These are phyloP conservation scores for Phlebopus sp. DNA, from an alignment of 1,284 basidiomycete species.

Conservation along the genomic window DNA sequence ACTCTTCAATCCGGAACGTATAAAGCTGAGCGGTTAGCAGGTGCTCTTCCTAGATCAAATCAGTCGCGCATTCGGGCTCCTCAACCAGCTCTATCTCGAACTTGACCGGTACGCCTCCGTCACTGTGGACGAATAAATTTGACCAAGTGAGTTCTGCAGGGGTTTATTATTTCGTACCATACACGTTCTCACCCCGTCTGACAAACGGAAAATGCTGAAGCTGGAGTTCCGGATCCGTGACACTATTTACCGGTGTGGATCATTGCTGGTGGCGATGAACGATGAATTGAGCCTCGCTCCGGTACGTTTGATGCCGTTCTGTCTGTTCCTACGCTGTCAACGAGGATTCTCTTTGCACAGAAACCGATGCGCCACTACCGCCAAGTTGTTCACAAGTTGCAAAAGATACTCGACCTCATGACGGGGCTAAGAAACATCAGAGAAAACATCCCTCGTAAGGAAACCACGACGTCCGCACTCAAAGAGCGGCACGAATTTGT, in stretches of 20 bases:
- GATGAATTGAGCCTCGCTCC: slow-evolving; percentile 50
- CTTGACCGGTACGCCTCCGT: slow-evolving; percentile 39
- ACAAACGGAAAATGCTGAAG: slow-evolving; percentile 38
- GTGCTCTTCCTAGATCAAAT: slow-evolving; percentile 45
- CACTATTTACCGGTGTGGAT: slow-evolving; percentile 37
- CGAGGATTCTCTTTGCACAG: slow-evolving; percentile 21
- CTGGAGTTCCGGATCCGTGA: slow-evolving; percentile 45
- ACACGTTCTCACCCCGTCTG: slow-evolving; percentile 29
- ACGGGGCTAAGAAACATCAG: slow-evolving; percentile 47
- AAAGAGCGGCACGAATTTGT: slow-evolving; percentile 47
- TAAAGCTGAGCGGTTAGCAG: slow-evolving; percentile 23
- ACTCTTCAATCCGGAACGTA: not conserved
- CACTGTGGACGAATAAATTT: not conserved
- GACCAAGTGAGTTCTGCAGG: slow-evolving; percentile 22
- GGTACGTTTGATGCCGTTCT: slow-evolving; percentile 32
- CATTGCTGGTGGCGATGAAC: slow-evolving; percentile 43
- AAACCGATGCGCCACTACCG: slow-evolving; percentile 50
- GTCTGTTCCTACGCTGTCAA: not conserved
- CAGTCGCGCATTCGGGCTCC: slow-evolving; percentile 38
- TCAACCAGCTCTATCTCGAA: slow-evolving; percentile 45
- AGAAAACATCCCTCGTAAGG: slow-evolving; percentile 46
- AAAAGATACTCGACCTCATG: slow-evolving; percentile 44
- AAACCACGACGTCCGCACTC: slow-evolving; percentile 42
- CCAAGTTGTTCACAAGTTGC: slow-evolving; percentile 38
- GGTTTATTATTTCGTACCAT: slow-evolving; percentile 40